Evolutionary conservation across 208 protist species (phyloP), one percentile per base, ranked within the genome.

Genomic region (Trypanosoma lewisi): DNA sequence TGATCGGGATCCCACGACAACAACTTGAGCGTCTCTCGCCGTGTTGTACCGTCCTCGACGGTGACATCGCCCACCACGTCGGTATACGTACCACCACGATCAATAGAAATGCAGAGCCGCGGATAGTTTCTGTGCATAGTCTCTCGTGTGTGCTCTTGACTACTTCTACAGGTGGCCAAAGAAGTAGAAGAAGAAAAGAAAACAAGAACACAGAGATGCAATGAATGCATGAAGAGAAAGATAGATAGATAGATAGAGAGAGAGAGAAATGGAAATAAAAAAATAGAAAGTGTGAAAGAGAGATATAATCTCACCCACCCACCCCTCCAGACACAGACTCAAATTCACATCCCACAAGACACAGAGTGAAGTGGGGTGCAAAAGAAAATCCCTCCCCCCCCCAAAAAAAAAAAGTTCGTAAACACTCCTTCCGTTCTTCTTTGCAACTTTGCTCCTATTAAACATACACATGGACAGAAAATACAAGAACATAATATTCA

Each of bases 41-140:
- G 66, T 34, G 64, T 70, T n/a, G 65, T 70, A 36, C 53, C 61
- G 28, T 65, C 55, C 11, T 25, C 59, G n/a, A 73, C 54, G 5
- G 66, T 73, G 28, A 87, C 64, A 44, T 91, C 71, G 42, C 92
- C 95, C 67, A 95, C 93, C 19, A 98, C 81, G 80, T 98, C 97
- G 12, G 96, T 98, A 68, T 98, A 98, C 8, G 96, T 98, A 25
- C 96, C 95, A 34, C 96, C 96, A 23, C 96, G 87, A 72, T 98
- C 94, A 48, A 98, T 97, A 41, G 85, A 80, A 66, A 98, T 79
- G 51, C 75, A 68, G 41, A 87, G 77, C 28, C 63, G 57, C 0
- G 74, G 77, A 56, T 63, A 83, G 23, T 49, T 30, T 28, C 31
- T 16, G 16, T 28, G 33, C 61, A 67, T 67, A 39, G 34, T 45